Evolutionary conservation across 495 filamentous ascomycete genomes (phyloP).

Genomic region (Annulohypoxylon nitens): DNA sequence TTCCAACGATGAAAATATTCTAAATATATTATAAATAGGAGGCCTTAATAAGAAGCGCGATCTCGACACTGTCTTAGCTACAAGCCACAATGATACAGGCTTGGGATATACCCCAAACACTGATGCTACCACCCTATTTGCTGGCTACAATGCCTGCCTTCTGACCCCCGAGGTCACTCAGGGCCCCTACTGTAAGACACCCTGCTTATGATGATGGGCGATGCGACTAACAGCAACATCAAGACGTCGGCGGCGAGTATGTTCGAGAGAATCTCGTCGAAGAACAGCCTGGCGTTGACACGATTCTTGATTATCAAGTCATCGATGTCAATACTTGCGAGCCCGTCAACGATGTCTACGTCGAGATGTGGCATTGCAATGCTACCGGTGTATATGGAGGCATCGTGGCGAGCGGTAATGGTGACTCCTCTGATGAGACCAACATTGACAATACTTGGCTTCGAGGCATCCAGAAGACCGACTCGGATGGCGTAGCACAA

Average conservation of each 20-base stretch:
- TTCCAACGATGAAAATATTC: not conserved
- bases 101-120: conserved; percentile 59
- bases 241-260: conserved; percentile 55
- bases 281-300: conserved; percentile 65
- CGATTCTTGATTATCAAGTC: conserved; percentile 72
- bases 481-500: conserved; percentile 62
- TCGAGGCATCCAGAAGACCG: conserved; percentile 65
- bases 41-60: conserved; percentile 53
- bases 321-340: conserved; percentile 71
- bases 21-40: conserved; percentile 20
- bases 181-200: conserved; percentile 65
- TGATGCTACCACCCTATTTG: conserved; percentile 64
- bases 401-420: conserved; percentile 65
- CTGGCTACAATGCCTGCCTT: conserved; percentile 67
- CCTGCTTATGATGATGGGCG: conserved; percentile 21
- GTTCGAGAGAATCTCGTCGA: conserved; percentile 71
- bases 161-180: conserved; percentile 68
- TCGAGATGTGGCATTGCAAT: conserved; percentile 71
- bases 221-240: conserved; percentile 22
- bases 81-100: conserved; percentile 52
- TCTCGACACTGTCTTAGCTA: conserved; percentile 51
- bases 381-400: conserved; percentile 68
- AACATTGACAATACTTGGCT: conserved; percentile 66
- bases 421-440: conserved; percentile 59
- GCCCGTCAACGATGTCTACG: conserved; percentile 65